Evolutionary conservation across 441 rosid species (phyloP).

Genomic region (Hura crepitans): DNA sequence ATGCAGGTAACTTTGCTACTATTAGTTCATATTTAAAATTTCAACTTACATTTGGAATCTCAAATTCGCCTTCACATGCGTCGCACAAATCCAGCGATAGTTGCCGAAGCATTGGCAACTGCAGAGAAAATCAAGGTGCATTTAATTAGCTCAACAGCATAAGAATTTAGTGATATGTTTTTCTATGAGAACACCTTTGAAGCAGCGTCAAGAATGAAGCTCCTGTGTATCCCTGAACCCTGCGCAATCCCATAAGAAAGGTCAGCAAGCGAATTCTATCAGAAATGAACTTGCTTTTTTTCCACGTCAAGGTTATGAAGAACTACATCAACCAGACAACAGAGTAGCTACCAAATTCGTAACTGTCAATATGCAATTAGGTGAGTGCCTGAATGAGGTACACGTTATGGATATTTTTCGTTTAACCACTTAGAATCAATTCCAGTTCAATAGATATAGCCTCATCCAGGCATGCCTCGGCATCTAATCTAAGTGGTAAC

Average conservation of each 20-base stretch:
- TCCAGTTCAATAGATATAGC: too few species aligned
- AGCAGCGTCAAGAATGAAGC: constrained; percentile 59
- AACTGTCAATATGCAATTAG: neutral
- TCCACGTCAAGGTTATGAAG: neutral
- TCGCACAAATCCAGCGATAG: constrained; percentile 67
- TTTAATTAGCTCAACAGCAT: neutral
- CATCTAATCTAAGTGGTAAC: neutral
- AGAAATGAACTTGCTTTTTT: neutral
- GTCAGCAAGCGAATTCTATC: neutral
- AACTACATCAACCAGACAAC: too few species aligned
- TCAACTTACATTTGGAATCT: constrained; percentile 57
- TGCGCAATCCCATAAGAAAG: constrained; percentile 27
- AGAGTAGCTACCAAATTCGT: too few species aligned
- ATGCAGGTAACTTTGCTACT: neutral
- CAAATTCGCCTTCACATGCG: constrained; percentile 56
- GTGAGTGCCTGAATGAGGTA: neutral
- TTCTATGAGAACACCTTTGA: constrained; percentile 42
- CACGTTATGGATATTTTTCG: neutral
- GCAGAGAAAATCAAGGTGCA: constrained; percentile 17
- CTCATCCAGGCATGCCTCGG: neutral
- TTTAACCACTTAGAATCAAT: neutral
- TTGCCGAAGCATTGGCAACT: constrained; percentile 70
- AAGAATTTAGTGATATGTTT: neutral
- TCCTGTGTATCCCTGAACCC: constrained; percentile 58
- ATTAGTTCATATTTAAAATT: neutral